phyloP scores from a whole-genome alignment of 2,329 filamentous ascomycete genomes.

The Cercospora beticola region DNA sequence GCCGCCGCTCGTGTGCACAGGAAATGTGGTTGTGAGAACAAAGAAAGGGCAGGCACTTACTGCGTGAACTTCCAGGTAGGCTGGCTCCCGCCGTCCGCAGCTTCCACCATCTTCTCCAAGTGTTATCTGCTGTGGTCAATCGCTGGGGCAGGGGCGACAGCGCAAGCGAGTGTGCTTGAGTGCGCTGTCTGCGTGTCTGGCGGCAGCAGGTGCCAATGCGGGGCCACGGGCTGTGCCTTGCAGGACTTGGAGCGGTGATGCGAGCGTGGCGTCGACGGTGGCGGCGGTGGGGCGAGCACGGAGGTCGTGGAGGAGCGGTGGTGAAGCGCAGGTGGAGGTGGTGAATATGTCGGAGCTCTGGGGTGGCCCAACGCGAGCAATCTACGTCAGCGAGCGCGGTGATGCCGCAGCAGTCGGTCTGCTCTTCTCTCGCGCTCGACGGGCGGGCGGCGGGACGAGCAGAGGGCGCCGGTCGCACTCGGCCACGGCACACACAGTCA shows the following conservation, averaged over 20 bases:
- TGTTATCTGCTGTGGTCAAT: neutral
- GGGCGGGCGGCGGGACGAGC: neutral
- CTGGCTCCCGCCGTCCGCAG: constrained; percentile 72
- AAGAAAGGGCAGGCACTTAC: constrained; percentile 56
- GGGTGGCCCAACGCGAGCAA: neutral
- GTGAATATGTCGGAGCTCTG: constrained; percentile 1
- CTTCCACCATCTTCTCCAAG: constrained; percentile 81
- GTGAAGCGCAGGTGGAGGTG: neutral
- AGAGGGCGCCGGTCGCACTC: constrained; percentile 3
- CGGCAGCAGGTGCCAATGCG: constrained; percentile 8
- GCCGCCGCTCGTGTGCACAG: neutral
- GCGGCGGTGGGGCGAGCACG: neutral
- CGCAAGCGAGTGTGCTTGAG: neutral
- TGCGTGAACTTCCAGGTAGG: constrained; percentile 99
- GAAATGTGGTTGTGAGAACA: neutral
- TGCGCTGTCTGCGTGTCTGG: neutral
- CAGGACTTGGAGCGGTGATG: neutral
- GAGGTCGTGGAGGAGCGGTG: neutral
- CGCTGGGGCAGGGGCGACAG: constrained; percentile 1
- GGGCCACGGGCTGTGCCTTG: constrained; percentile 9
- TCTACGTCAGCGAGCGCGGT: constrained; percentile 8
- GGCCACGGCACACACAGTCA: neutral
- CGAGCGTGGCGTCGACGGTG: neutral
- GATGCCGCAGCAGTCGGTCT: neutral
- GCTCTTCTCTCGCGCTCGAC: neutral